Evolutionary conservation across 2,329 filamentous ascomycete genomes (phyloP).

Genomic region (Aspergillus bombycis): DNA sequence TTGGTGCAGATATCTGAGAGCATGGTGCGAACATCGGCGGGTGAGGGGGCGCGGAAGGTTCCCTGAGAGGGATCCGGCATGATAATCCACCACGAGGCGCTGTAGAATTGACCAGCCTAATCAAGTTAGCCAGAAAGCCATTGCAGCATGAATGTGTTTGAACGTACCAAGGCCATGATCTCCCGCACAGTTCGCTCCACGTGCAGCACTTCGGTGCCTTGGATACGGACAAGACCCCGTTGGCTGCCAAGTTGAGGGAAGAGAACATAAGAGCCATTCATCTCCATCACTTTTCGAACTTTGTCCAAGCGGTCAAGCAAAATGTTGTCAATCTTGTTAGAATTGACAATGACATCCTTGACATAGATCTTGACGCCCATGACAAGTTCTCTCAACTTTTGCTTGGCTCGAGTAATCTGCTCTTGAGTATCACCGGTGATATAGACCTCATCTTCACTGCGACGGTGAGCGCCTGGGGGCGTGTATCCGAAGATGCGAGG

Average conservation of each 20-base stretch:
- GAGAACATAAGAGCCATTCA: slow-evolving; percentile 92
- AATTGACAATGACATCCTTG: slow-evolving; percentile 88
- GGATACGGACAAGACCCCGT: slow-evolving; percentile 81
- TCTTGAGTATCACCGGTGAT: slow-evolving; percentile 89
- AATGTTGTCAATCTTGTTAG: slow-evolving; percentile 93
- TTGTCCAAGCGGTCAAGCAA: slow-evolving; percentile 90
- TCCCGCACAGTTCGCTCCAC: slow-evolving; percentile 94
- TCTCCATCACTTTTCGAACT: slow-evolving; percentile 95
- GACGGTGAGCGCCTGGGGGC: slow-evolving; percentile 76
- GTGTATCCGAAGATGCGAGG: slow-evolving; percentile 89
- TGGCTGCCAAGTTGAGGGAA: slow-evolving; percentile 87
- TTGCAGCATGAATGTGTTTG: not conserved
- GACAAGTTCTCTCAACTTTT: slow-evolving; percentile 85
- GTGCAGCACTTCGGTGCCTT: slow-evolving; percentile 89
- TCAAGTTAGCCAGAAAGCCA: slow-evolving; percentile 7
- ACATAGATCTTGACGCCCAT: slow-evolving; percentile 79
- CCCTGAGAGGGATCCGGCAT: slow-evolving; percentile 67
- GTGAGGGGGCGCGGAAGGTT: slow-evolving; percentile 62
- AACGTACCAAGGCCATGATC: slow-evolving; percentile 85
- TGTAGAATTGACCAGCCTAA: slow-evolving; percentile 95
- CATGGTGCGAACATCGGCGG: slow-evolving; percentile 81
- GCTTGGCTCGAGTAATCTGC: slow-evolving; percentile 84
- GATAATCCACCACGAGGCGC: slow-evolving; percentile 92
- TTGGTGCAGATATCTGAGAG: slow-evolving; percentile 94
- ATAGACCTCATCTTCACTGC: slow-evolving; percentile 87